Conservation (phyloP, 139 green algal species). For the Tetradesmus lagerheimii region DNA sequence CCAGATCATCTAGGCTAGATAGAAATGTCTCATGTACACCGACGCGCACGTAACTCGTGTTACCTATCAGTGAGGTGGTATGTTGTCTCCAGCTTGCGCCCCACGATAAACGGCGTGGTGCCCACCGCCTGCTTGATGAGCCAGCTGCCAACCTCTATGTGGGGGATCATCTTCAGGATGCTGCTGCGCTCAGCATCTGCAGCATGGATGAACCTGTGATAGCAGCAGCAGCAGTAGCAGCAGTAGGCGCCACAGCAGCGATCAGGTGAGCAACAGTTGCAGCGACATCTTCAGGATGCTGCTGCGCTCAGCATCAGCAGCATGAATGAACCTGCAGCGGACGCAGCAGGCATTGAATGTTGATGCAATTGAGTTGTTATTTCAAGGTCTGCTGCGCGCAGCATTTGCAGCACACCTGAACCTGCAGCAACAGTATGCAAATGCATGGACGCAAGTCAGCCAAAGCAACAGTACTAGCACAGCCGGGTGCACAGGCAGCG, state of each 20-base stretch:
- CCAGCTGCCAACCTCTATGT: slow-evolving; percentile 52
- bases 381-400: background rate
- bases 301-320: too few species aligned
- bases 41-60: too few species aligned
- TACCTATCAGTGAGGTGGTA: too few species aligned
- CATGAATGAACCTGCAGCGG: too few species aligned
- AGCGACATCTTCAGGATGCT: too few species aligned
- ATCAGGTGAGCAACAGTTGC: too few species aligned
- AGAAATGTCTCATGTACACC: too few species aligned
- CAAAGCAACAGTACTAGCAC: background rate
- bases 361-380: too few species aligned
- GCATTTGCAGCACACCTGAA: background rate
- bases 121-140: slow-evolving; percentile 60
- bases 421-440: background rate
- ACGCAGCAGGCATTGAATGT: too few species aligned
- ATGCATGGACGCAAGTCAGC: background rate
- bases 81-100: slow-evolving; percentile 49
- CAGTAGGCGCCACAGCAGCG: too few species aligned
- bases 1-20: too few species aligned
- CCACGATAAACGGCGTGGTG: slow-evolving; percentile 63
- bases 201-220: slow-evolving; percentile 51
- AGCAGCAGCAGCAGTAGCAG: background rate
- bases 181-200: slow-evolving; percentile 49
- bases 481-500: too few species aligned
- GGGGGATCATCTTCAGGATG: slow-evolving; percentile 68